Evolutionary conservation across 2,329 filamentous ascomycete species (phyloP), one percentile per base, ranked within the genome.

Genomic region (Helicocarpus griseus): DNA sequence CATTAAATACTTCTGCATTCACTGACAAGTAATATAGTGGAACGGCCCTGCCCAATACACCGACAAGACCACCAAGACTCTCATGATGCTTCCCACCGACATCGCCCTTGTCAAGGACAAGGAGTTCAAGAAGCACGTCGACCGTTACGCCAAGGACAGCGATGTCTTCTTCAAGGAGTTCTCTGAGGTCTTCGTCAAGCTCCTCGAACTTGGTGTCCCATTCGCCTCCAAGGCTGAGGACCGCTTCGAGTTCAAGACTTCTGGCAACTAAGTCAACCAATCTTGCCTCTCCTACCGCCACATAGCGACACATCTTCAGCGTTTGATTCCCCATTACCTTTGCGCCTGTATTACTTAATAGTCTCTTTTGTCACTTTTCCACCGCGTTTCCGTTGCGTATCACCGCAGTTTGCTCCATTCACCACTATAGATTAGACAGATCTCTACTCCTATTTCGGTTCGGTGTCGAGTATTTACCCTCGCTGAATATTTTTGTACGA

Each of bases 1-100:
- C 13, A n/a, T 36, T 26, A 4, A 21, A 19, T 38, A 31, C 13
- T 31, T 14, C 17, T 14, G 36, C 9, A 7, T 28, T 21, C 7
- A 44, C 19, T 28, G 29, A 21, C 39, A 21, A 29, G 29, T 28
- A 17, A 26, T 28, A 9, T 35, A 61, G 79, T 95, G 89, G 91
- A 82, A 90, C 63, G 91, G 93, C 26, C 89, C 89, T 59, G 83
- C 84, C 73, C 90, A 94, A 79, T 91, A 85, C 68, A 84, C 95
- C 74, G 90, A 97, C 74, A 86, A 87, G 75, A 81, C 77, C 65
- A 88, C 85, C 64, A 90, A 95, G 80, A 78, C 79, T 39, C 75
- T 97, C 62, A 97, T 98, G 93, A 97, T 98, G 91, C 77, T 98
- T 70, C 93, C 93, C 49, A 86, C 89, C 58, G 91, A 98, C 66